These are phyloP conservation scores for Striga hermonthica DNA, from an alignment of 305 asterid genomes.

Conservation along the genomic window DNA sequence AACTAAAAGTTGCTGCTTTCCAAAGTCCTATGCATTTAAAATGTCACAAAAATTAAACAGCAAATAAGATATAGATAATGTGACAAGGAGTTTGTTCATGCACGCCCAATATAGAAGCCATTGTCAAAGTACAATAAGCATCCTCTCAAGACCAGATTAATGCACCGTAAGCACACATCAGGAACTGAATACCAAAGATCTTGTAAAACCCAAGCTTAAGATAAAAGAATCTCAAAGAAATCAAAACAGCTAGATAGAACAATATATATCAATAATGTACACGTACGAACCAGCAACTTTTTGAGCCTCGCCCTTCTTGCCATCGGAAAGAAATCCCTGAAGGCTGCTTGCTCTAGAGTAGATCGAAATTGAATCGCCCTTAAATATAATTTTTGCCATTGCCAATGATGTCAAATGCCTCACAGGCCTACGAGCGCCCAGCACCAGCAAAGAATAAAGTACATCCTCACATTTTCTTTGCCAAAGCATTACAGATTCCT, in stretches of 20 bases:
- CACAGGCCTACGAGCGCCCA: constrained; percentile 94
- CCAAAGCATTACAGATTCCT: constrained; percentile 77
- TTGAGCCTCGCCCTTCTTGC: constrained; percentile 77
- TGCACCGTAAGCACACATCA: constrained; percentile 16
- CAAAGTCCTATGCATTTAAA: constrained; percentile 17
- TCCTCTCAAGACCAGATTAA: constrained; percentile 6
- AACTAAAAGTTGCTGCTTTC: constrained; percentile 10
- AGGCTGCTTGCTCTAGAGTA: constrained; percentile 96
- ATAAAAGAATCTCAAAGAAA: constrained; percentile 21
- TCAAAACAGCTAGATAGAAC: constrained; percentile 17
- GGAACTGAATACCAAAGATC: constrained; percentile 23
- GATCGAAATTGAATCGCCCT: constrained; percentile 84
- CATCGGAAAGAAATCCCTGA: constrained; percentile 95
- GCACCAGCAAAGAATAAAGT: constrained; percentile 76
- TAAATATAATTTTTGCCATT: constrained; percentile 74
- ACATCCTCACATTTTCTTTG: constrained; percentile 97
- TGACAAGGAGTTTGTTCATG: not conserved
- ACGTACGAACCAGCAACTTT: constrained; percentile 78
- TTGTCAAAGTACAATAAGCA: constrained; percentile 3
- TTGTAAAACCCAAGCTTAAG: constrained; percentile 11
- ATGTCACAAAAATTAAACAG: constrained; percentile 14
- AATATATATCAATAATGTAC: constrained; percentile 17
- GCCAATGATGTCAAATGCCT: constrained; percentile 94
- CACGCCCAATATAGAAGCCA: constrained; percentile 5
- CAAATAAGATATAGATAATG: constrained; percentile 14